Percentiles rank a stretch among this genome's conserved stretches.
phyloP scores from a whole-genome alignment of 2,329 filamentous ascomycete species.

The Cladorrhinum sp. region DNA sequence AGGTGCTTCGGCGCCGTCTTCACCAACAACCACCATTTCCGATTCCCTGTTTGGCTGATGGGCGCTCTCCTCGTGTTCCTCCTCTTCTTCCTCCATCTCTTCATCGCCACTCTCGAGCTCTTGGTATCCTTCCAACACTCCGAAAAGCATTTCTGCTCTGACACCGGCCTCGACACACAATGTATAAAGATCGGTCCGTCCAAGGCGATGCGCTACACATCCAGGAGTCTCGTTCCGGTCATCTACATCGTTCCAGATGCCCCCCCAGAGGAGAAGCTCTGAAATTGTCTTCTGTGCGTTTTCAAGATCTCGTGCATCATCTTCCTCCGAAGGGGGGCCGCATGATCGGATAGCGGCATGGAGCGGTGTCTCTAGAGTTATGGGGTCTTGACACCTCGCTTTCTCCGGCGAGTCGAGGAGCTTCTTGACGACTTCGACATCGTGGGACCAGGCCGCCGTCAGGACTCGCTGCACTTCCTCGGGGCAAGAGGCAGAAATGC shows the following conservation, averaged over 20 bases:
- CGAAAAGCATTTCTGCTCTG: conserved; percentile 82
- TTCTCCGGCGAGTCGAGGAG: conserved; percentile 62
- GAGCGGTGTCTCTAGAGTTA: conserved; percentile 81
- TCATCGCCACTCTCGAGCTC: conserved; percentile 59
- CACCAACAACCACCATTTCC: conserved; percentile 23
- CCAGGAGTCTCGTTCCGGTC: conserved; percentile 84
- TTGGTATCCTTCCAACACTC: conserved; percentile 78
- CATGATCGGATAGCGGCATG: conserved; percentile 86
- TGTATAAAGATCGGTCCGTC: conserved; percentile 69
- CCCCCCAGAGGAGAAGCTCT: conserved; percentile 79
- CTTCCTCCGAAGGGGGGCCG: conserved; percentile 39
- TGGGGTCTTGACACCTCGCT: conserved; percentile 77
- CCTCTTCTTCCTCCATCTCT: conserved; percentile 48
- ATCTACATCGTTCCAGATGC: conserved; percentile 97
- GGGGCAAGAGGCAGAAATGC: conserved; percentile 54
- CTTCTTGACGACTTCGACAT: conserved; percentile 64
- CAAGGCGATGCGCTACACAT: conserved; percentile 73
- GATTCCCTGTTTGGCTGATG: conserved; percentile 11
- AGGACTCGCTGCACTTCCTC: conserved; percentile 50
- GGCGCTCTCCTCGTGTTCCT: conserved; percentile 41
- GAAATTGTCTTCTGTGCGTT: conserved; percentile 66
- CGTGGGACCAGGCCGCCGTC: conserved; percentile 54
- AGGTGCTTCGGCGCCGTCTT: conserved; percentile 35
- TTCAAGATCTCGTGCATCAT: conserved; percentile 45
- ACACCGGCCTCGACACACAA: conserved; percentile 87